Evolutionary conservation across 768 basidiomycete genomes (phyloP).

Genomic region (Roridomyces roridus): DNA sequence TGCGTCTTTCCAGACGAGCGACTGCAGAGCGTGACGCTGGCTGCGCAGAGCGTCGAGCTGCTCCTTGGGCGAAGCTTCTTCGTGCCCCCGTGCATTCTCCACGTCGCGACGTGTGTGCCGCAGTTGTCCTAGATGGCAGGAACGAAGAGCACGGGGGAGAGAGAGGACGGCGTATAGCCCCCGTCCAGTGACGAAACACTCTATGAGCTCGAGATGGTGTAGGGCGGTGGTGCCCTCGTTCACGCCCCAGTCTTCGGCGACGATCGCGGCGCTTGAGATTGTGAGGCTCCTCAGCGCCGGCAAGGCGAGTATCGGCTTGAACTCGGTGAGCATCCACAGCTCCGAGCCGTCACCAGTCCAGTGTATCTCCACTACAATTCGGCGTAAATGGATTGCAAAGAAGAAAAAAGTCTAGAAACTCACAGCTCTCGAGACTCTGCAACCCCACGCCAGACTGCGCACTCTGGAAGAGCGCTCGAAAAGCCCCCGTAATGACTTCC

Average conservation of each 20-base stretch:
- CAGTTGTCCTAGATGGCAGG: slow-evolving; percentile 3
- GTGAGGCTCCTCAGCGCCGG: background rate
- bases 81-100: background rate
- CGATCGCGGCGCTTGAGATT: background rate
- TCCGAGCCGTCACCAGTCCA: background rate
- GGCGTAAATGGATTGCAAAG: slow-evolving; percentile 4
- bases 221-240: slow-evolving; percentile 2
- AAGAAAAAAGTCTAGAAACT: background rate
- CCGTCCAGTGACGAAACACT: slow-evolving; percentile 2
- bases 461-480: slow-evolving; percentile 2
- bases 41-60: slow-evolving; percentile 3
- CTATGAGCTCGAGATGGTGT: slow-evolving; percentile 2
- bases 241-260: background rate
- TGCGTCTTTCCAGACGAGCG: slow-evolving; percentile 4
- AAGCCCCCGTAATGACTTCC: background rate
- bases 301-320: slow-evolving; percentile 1
- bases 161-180: background rate
- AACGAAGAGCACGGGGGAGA: background rate
- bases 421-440: slow-evolving; percentile 4
- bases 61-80: background rate
- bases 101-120: background rate
- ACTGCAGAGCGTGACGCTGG: slow-evolving; percentile 3
- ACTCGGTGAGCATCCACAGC: slow-evolving; percentile 3
- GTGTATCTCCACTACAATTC: slow-evolving; percentile 9
- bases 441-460: slow-evolving; percentile 1